A percentile compares a stretch with the other conserved stretches of the same genome.
Conservation (phyloP, 441 rosid genomes). For the Croton setiger region DNA sequence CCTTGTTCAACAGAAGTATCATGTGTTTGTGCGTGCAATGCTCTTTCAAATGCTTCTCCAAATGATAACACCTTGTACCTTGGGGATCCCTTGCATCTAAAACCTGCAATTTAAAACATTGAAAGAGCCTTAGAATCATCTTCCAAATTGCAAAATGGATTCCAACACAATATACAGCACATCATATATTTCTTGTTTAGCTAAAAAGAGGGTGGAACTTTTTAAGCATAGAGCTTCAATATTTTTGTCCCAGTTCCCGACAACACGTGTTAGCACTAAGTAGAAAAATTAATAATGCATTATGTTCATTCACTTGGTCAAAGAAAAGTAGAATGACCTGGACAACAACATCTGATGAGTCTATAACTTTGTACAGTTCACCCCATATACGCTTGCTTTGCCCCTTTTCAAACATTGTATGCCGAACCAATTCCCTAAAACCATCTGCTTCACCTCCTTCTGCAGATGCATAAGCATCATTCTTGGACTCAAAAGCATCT, state of each 20-base stretch:
- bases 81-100: constrained; percentile 97
- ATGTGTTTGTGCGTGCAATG: constrained; percentile 86
- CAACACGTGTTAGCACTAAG: background rate
- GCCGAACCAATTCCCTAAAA: constrained; percentile 83
- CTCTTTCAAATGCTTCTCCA: constrained; percentile 89
- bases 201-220: background rate
- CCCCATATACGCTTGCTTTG: constrained; percentile 99
- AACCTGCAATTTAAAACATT: constrained; percentile 43
- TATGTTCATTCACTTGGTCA: background rate
- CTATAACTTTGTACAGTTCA: constrained; percentile 94
- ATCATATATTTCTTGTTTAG: background rate
- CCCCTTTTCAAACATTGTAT: constrained; percentile 96
- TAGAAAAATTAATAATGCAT: background rate
- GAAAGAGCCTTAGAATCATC: background rate
- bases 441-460: constrained; percentile 72
- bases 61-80: constrained; percentile 87
- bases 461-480: constrained; percentile 35
- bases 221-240: background rate
- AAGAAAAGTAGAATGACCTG: constrained; percentile 49
- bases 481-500: constrained; percentile 71
- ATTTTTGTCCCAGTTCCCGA: background rate
- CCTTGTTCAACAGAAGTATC: constrained; percentile 90
- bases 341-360: constrained; percentile 93
- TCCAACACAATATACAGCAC: background rate
- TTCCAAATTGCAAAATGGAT: background rate